phyloP scores from a whole-genome alignment of 176 grass and related monocot genomes.

The Cymbopogon citratus region DNA sequence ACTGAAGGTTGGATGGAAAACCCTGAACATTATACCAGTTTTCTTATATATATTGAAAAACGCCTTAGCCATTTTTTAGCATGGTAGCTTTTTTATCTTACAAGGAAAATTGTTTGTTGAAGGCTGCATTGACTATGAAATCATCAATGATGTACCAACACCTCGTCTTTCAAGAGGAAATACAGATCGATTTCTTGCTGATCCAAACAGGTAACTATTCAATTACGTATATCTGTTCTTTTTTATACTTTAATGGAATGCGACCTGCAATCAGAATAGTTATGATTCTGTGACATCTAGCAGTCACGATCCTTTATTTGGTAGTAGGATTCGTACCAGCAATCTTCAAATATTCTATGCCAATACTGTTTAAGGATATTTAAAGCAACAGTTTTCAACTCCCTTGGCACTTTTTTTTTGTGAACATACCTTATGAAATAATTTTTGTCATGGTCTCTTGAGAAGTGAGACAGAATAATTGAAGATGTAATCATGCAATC shows the following conservation, averaged over 20 bases:
- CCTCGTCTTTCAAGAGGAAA: constrained; percentile 56
- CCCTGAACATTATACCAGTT: not conserved
- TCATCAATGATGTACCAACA: constrained; percentile 16
- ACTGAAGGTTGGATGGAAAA: constrained; percentile 60
- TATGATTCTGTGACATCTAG: not conserved
- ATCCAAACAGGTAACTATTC: constrained; percentile 64
- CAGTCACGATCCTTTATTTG: constrained; percentile 18
- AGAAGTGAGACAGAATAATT: constrained; percentile 1
- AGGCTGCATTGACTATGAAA: constrained; percentile 50
- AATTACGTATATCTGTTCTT: not conserved
- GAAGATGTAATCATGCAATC: constrained; percentile 15
- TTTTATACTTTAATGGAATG: constrained; percentile 5
- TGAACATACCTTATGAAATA: not conserved
- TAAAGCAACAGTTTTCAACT: constrained; percentile 2
- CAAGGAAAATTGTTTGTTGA: constrained; percentile 31
- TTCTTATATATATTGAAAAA: not conserved
- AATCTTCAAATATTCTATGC: constrained; percentile 8
- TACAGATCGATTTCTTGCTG: constrained; percentile 42
- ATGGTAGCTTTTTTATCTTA: constrained; percentile 25
- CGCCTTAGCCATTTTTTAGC: constrained; percentile 7
- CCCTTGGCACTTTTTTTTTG: not conserved
- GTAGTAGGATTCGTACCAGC: constrained; percentile 16
- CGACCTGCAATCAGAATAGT: not conserved
- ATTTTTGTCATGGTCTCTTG: not conserved
- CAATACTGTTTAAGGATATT: not conserved